Evolutionary conservation across 2,329 filamentous ascomycete genomes (phyloP).

Genomic region (Talaromyces sp.): DNA sequence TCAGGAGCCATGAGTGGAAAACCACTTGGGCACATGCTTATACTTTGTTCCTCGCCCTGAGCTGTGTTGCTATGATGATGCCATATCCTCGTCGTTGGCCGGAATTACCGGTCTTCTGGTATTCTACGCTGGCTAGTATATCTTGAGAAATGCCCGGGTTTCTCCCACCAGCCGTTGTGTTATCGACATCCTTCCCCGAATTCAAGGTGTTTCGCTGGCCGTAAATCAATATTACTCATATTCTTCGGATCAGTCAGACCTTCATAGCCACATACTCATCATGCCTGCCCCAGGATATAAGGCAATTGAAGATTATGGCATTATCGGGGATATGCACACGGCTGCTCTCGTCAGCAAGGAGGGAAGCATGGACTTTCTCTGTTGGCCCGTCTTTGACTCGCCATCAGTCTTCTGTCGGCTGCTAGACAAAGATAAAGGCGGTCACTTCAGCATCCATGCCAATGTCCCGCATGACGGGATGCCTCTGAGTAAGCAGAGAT

Average conservation of each 20-base stretch:
- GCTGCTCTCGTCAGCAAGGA: constrained; percentile 72
- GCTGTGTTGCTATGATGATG: constrained; percentile 18
- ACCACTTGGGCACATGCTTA: background rate
- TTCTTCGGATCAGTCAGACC: background rate
- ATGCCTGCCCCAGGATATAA: constrained; percentile 24
- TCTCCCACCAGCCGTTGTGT: background rate
- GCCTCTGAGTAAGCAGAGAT: constrained; percentile 70
- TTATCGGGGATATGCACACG: constrained; percentile 78
- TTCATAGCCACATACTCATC: background rate
- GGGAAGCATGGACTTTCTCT: constrained; percentile 74
- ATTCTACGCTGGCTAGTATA: background rate
- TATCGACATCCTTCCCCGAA: background rate
- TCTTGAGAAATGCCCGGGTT: background rate
- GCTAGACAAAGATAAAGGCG: constrained; percentile 70
- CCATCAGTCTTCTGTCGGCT: constrained; percentile 72
- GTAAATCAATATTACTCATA: background rate
- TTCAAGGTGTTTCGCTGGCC: background rate
- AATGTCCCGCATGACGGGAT: constrained; percentile 44
- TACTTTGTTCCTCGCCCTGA: background rate
- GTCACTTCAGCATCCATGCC: constrained; percentile 63
- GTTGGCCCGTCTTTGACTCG: constrained; percentile 78
- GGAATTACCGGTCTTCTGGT: constrained; percentile 1
- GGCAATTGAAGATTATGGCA: constrained; percentile 70
- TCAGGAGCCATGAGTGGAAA: background rate
- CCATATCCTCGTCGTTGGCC: constrained; percentile 18